Evolutionary conservation across 1,284 basidiomycete genomes (phyloP), one percentile per base, ranked within the genome.

Genomic region (Microbotryomycetes sp.): DNA sequence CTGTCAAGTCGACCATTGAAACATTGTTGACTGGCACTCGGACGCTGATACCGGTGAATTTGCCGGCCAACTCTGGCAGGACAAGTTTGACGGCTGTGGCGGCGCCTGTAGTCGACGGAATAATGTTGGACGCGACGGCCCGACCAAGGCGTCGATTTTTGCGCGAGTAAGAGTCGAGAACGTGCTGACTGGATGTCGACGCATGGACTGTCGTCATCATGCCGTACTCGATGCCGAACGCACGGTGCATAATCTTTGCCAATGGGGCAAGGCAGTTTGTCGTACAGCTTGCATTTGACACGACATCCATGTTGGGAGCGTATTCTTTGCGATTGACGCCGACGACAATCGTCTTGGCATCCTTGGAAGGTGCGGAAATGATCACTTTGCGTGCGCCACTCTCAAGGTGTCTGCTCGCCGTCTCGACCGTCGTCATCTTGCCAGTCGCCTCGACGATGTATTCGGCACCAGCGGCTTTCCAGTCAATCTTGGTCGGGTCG

Each of bases 141-240:
- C 58, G 26, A 69, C 75, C 75, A 27, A 73, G 71, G 15, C 76
- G 72, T n/a, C 75, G 69, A 57, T 74, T 73, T 71, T 78, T 77
- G 50, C 71, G 73, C 49, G 66, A 72, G 71, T 75, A 78, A 18
- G 76, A 76, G 61, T 78, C 77, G 9, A 77, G 73, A 26, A 77
- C 72, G 57, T 75, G 75, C 52, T 78, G 77, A 45, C 72, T 73
- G 0, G 75, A 71, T 4, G 77, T 78, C 46, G 72, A 74, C 15
- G 77, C 77, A 68, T 78, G 77, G 3, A 65, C 56, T n/a, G 77
- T 77, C 9, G 77, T 77, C 74, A 78, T 75, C 76, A 77, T 77
- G 7, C 76, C 76, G 15, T 66, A 71, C 61, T 76, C 73, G 63
- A 78, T 75, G 11, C 77, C 77, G 47, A 76, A 78, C 1, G 72